Percentiles rank a stretch among this genome's conserved stretches.
Evolutionary conservation across 805 yeast genomes (phyloP).

Genomic region (Barnettozyma vustinii): DNA sequence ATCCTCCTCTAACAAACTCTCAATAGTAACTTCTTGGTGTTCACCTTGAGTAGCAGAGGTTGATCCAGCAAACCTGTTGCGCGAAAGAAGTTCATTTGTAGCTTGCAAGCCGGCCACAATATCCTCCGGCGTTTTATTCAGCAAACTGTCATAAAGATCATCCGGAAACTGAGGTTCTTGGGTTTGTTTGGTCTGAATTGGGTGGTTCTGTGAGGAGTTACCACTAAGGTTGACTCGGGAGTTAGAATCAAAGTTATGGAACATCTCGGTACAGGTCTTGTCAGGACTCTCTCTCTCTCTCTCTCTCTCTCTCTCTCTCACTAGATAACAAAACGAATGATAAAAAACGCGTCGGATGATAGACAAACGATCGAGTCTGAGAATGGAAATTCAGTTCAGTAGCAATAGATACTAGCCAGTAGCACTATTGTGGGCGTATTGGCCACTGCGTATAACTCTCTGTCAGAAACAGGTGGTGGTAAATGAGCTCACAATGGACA

Average conservation of each 20-base stretch:
- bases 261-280: background rate
- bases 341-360: background rate
- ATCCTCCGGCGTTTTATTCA: conserved; percentile 18
- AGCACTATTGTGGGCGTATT: background rate
- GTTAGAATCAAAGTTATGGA: background rate
- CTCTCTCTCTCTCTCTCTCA: too few species aligned
- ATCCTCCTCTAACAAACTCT: conserved; percentile 24
- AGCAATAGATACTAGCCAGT: background rate
- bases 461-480: background rate
- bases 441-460: background rate
- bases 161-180: conserved; percentile 4
- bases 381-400: background rate
- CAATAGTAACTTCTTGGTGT: conserved; percentile 18
- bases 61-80: conserved; percentile 10
- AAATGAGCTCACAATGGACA: background rate
- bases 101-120: conserved; percentile 18
- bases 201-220: background rate
- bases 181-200: background rate
- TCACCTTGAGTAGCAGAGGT: conserved; percentile 1
- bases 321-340: background rate
- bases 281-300: background rate
- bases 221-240: background rate
- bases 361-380: background rate
- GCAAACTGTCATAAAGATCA: conserved; percentile 12
- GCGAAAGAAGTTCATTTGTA: conserved; percentile 8